Conservation (phyloP, 2,329 filamentous ascomycete species). For the Fusarium fujikuroi region DNA sequence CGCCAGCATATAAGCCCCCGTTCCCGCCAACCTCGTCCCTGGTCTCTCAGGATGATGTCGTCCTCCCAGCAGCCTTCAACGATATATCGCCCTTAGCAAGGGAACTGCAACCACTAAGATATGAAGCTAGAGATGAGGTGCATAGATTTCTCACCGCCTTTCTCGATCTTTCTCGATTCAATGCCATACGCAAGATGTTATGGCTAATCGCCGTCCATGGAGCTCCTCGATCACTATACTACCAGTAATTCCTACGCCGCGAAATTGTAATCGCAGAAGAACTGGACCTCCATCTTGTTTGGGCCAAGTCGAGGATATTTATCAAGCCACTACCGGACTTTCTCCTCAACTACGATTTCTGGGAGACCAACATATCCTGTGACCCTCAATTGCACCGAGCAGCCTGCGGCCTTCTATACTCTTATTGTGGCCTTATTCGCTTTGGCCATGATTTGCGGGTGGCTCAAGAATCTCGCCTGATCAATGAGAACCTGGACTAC, state of each 20-base stretch:
- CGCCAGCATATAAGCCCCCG: neutral
- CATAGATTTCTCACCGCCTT: neutral
- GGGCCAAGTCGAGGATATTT: neutral
- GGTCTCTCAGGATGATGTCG: neutral
- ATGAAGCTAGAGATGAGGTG: neutral
- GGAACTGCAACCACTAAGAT: neutral
- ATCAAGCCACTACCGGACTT: neutral
- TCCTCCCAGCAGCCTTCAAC: neutral
- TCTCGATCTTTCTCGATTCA: conserved; percentile 1
- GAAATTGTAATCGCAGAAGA: neutral
- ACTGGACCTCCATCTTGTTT: neutral
- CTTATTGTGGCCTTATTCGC: neutral
- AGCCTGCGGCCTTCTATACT: neutral
- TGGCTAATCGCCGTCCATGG: conserved; percentile 1
- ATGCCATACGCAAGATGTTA: neutral
- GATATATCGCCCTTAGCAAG: neutral
- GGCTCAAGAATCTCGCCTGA: neutral
- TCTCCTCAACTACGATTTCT: conserved; percentile 4
- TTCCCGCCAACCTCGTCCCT: neutral
- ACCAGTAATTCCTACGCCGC: neutral
- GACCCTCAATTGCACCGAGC: neutral
- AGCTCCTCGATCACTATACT: neutral
- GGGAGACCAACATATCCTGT: neutral
- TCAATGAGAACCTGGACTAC: neutral
- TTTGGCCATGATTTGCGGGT: neutral